Conservation (phyloP, 2,329 filamentous ascomycete genomes). For the Plectosphaerella sp. region DNA sequence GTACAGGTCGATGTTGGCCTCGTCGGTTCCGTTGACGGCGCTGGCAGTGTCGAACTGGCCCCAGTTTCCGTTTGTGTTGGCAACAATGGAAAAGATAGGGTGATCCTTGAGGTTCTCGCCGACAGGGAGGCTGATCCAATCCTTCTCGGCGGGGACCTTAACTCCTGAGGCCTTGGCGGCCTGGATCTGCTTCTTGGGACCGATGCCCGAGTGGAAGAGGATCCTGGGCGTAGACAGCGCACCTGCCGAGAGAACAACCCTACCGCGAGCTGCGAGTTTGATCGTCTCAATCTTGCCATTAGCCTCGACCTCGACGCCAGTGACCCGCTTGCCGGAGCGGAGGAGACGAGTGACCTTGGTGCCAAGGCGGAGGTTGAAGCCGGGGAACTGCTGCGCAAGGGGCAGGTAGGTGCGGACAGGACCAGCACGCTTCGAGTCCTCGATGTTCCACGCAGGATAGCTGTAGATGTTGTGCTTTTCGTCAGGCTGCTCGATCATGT, state of each 20-base stretch:
- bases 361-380: conserved; percentile 25
- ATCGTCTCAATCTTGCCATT: conserved; percentile 9
- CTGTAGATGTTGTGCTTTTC: conserved; percentile 13
- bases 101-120: conserved; percentile 34
- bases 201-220: conserved; percentile 54
- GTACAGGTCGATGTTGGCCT: conserved; percentile 25
- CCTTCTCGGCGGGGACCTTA: conserved; percentile 14
- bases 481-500: conserved; percentile 12
- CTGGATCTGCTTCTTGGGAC: conserved; percentile 41
- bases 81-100: conserved; percentile 19
- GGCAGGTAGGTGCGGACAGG: conserved; percentile 30
- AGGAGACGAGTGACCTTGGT: conserved; percentile 13
- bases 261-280: conserved; percentile 9
- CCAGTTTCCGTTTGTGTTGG: conserved; percentile 14
- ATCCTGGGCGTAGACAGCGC: conserved; percentile 52
- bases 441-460: conserved; percentile 7
- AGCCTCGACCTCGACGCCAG: conserved; percentile 22
- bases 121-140: conserved; percentile 32
- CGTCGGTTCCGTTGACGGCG: conserved; percentile 14
- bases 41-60: conserved; percentile 16
- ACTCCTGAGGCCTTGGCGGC: conserved; percentile 34
- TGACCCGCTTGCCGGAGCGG: conserved; percentile 22
- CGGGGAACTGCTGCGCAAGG: conserved; percentile 26
- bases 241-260: conserved; percentile 33
- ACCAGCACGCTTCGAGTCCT: conserved; percentile 4